phyloP scores from a whole-genome alignment of 768 basidiomycete species.

The Lanmaoa pseudosensibilis region DNA sequence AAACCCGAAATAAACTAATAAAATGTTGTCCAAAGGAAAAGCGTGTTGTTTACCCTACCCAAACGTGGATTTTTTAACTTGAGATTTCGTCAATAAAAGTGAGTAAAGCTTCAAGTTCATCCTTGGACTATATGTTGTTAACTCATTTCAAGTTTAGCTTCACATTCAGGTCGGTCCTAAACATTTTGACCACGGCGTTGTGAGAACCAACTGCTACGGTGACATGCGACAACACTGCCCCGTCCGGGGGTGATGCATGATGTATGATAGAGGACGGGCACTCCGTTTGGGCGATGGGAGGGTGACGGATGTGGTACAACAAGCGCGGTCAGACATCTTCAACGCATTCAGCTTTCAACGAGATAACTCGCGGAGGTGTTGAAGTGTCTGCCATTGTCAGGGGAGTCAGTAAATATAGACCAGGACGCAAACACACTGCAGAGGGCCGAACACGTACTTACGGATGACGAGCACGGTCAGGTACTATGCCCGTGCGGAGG shows the following conservation, averaged over 20 bases:
- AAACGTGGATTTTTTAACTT: too few species aligned
- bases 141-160: too few species aligned
- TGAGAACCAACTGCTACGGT: neutral
- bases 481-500: neutral
- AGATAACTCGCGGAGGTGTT: neutral
- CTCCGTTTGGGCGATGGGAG: neutral
- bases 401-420: neutral
- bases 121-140: too few species aligned
- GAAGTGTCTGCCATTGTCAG: neutral
- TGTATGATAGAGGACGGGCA: too few species aligned
- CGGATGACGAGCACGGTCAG: neutral
- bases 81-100: too few species aligned
- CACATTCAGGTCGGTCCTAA: too few species aligned
- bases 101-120: too few species aligned
- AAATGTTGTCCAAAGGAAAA: too few species aligned
- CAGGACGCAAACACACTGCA: neutral
- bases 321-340: neutral
- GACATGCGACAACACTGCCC: neutral
- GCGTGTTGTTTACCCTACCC: too few species aligned
- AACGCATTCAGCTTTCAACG: neutral
- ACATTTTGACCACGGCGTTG: too few species aligned
- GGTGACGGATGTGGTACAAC: neutral
- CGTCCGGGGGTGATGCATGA: neutral
- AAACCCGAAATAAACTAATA: too few species aligned
- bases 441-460: neutral